A percentile compares a stretch with the other conserved stretches of the same genome.
Conservation (phyloP, 345 rosid species). For the Viola odorata region DNA sequence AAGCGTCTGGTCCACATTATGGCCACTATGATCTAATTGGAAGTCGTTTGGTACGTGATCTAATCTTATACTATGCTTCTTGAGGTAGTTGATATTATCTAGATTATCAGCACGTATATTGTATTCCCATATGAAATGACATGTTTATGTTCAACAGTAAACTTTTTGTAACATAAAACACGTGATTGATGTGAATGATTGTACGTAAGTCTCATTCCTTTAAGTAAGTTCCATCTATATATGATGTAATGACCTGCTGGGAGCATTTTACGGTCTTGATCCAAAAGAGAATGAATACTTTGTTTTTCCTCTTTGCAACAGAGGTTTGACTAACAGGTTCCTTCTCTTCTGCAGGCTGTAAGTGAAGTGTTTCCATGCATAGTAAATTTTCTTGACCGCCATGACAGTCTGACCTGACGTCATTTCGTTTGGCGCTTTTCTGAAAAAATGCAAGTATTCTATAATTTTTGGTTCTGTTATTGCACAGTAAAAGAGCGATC, state of each 20-base stretch:
- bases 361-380: conserved; percentile 53
- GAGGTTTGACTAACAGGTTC: background rate
- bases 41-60: conserved; percentile 48
- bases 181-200: background rate
- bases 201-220: no score
- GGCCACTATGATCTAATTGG: conserved; percentile 83
- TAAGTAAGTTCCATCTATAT: no score
- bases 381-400: conserved; percentile 45
- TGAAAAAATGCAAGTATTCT: no score
- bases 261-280: no score
- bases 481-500: no score
- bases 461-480: no score
- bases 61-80: conserved; percentile 1
- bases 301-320: no score
- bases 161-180: background rate
- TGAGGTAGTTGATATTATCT: background rate
- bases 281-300: no score
- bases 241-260: no score
- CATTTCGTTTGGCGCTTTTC: no score
- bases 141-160: background rate
- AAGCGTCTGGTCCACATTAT: conserved; percentile 71
- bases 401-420: conserved; percentile 21
- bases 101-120: background rate
- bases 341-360: conserved; percentile 42
- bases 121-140: background rate